Conservation (phyloP, 768 basidiomycete genomes). For the Boletus eberwhitei region DNA sequence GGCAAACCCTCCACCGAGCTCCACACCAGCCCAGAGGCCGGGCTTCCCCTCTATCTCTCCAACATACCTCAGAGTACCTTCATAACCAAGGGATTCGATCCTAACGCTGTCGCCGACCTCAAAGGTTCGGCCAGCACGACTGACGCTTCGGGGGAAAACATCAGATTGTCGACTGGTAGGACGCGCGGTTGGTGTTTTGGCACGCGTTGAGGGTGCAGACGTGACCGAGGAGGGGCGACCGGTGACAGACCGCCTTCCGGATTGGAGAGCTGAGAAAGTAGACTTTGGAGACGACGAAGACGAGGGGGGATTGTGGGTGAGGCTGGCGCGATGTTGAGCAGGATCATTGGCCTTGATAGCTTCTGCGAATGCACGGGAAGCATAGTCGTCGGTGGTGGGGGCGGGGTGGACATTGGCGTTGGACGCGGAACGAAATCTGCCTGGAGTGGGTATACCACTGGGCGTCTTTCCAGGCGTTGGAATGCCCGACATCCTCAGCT, state of each 20-base stretch:
- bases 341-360: slow-evolving; percentile 82
- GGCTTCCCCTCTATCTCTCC: slow-evolving; percentile 87
- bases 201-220: slow-evolving; percentile 45
- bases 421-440: slow-evolving; percentile 67
- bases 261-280: slow-evolving; percentile 39
- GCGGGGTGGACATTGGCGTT: slow-evolving; percentile 37
- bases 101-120: slow-evolving; percentile 80
- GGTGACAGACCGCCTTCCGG: slow-evolving; percentile 44
- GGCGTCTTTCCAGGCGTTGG: slow-evolving; percentile 45
- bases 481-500: slow-evolving; percentile 39
- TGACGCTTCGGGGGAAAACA: slow-evolving; percentile 43
- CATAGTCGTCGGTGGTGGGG: slow-evolving; percentile 48
- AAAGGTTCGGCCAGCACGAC: slow-evolving; percentile 46
- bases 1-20: slow-evolving; percentile 77
- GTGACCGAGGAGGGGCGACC: slow-evolving; percentile 61
- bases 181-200: slow-evolving; percentile 55
- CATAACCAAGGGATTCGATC: slow-evolving; percentile 85
- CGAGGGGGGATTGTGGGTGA: slow-evolving; percentile 38
- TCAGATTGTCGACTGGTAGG: slow-evolving; percentile 71
- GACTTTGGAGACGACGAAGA: slow-evolving; percentile 47
- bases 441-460: slow-evolving; percentile 65
- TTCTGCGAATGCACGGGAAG: slow-evolving; percentile 72
- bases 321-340: slow-evolving; percentile 55
- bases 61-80: slow-evolving; percentile 76
- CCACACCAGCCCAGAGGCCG: slow-evolving; percentile 92